Conservation (phyloP, 2,329 filamentous ascomycete species). For the Trichophyton schoenleinii region DNA sequence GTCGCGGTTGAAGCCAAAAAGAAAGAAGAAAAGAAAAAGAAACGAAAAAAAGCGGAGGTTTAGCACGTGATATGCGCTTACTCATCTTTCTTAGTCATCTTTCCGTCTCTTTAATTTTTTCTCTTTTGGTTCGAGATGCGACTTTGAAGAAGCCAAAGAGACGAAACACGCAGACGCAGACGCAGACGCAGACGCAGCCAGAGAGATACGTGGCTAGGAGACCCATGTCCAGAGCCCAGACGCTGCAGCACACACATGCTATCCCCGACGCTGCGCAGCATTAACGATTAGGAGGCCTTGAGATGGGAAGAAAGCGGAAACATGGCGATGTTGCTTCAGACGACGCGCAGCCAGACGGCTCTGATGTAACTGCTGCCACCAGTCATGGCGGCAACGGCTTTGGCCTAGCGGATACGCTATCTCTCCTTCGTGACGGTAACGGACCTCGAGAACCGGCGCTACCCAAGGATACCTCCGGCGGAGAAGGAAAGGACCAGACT, state of each 20-base stretch:
- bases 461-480: constrained; percentile 2
- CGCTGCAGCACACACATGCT: background rate
- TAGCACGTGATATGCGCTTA: background rate
- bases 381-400: constrained; percentile 13
- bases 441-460: constrained; percentile 7
- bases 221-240: background rate
- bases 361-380: background rate
- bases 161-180: background rate
- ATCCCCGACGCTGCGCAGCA: background rate
- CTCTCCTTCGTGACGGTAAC: constrained; percentile 18
- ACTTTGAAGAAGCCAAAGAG: background rate
- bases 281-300: background rate
- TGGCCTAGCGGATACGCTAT: constrained; percentile 24
- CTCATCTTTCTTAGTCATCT: background rate
- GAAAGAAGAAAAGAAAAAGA: background rate
- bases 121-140: background rate
- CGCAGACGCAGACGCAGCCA: background rate
- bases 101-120: background rate
- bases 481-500: background rate
- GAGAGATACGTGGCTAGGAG: background rate
- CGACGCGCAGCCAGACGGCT: background rate
- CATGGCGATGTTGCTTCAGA: background rate
- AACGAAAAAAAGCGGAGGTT: background rate
- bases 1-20: no score
- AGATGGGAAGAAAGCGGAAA: constrained; percentile 12